A percentile compares a stretch with the other conserved stretches of the same genome.
These are phyloP conservation scores for Thielaviopsis punctulata DNA, from an alignment of 2,329 filamentous ascomycete genomes.

Conservation along the genomic window DNA sequence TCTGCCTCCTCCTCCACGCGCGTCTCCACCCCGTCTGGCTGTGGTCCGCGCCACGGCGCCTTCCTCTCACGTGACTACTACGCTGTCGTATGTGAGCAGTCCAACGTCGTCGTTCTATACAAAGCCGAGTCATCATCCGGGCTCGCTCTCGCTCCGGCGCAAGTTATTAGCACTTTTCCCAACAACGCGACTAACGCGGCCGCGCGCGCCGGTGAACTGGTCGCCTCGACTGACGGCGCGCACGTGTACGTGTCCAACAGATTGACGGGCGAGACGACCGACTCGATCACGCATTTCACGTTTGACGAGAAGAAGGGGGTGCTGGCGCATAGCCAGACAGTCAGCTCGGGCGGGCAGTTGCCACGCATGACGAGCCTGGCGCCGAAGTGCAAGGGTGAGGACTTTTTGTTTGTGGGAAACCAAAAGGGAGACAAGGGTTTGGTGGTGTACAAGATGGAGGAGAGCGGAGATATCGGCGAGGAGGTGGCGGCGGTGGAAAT, in stretches of 20 bases:
- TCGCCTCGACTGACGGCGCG: slow-evolving; percentile 7
- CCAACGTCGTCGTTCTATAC: slow-evolving; percentile 13
- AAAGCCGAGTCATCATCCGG: slow-evolving; percentile 17
- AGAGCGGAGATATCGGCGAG: slow-evolving; percentile 17
- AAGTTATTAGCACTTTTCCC: slow-evolving; percentile 3
- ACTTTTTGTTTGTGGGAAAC: slow-evolving; percentile 29
- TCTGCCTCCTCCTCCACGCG: slow-evolving; percentile 22
- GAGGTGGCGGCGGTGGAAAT: slow-evolving; percentile 8
- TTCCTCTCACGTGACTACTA: slow-evolving; percentile 11
- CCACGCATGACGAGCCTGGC: slow-evolving; percentile 28
- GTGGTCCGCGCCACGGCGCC: slow-evolving; percentile 30
- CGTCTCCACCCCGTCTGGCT: slow-evolving; percentile 20
- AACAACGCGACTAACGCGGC: background rate
- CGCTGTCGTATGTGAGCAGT: slow-evolving; percentile 13
- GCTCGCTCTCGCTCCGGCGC: background rate
- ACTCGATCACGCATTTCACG: slow-evolving; percentile 31
- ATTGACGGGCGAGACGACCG: slow-evolving; percentile 25
- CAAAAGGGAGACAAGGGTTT: slow-evolving; percentile 25
- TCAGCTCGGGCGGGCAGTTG: slow-evolving; percentile 20
- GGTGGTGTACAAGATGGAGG: slow-evolving; percentile 21
- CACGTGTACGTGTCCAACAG: slow-evolving; percentile 36
- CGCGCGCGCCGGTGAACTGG: slow-evolving; percentile 16
- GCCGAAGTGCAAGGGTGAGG: slow-evolving; percentile 18
- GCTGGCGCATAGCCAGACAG: slow-evolving; percentile 20
- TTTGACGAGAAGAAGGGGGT: slow-evolving; percentile 15